Evolutionary conservation across 306 rosid species (phyloP), one percentile per base, ranked within the genome.

Genomic region (Medicago arabica): DNA sequence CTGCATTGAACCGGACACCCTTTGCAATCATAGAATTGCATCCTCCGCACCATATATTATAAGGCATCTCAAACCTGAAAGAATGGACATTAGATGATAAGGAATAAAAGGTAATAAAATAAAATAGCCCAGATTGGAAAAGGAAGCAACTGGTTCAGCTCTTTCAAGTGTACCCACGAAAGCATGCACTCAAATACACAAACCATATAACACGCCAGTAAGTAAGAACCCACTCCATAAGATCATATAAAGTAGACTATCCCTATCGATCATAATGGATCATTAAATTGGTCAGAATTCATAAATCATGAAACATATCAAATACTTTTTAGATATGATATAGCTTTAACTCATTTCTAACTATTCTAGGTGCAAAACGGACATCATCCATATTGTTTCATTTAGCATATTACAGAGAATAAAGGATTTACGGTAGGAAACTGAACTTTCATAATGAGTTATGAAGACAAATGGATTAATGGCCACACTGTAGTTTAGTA

Each of bases 21-120:
- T 95, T 95, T 4, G 89, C 97, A 84, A 95, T 95, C 97, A 95
- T 95, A 69, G 97, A 87, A 82, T 95, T 95, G 86, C 99, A 95
- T 70, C 99, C 99, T 76, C 89, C 99, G 69, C 99, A 95, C 96
- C 97, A 92, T 83, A 95, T 82, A 69, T 95, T 89, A 70, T 74
- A 92, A 53, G 97, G 97, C 99, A 90, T 95, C 96, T 95, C 99
- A 69, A 95, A 92, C 88, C 97, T 90, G 89, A 72, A 70, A 65
- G 39, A 55, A 70, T 40, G 66, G 34, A 38, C 65, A 46, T 62
- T 15, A 57, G 54, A 44, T 23, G 54, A 75, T 13, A 60, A n/a
- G 74, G 54, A 54, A 18, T 16, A 31, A 38, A 47, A 69, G 11
- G 9, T 34, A 58, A 49, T 10, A 36, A 47, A 47, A 69, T 14